Evolutionary conservation across 2,329 filamentous ascomycete species (phyloP).

Genomic region (Cercospora beticola): DNA sequence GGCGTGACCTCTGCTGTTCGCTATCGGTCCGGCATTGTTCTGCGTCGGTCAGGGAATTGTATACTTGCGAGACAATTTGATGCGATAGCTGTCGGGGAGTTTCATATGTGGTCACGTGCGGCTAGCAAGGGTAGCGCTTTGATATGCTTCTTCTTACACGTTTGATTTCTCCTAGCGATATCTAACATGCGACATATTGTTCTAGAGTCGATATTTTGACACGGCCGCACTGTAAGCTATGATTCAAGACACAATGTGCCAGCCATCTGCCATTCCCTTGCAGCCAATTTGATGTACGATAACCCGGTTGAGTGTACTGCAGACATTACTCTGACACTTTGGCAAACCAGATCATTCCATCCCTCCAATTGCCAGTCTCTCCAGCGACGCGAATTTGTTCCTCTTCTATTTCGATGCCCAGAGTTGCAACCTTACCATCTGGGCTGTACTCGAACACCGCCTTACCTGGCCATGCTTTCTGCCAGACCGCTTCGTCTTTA

Average conservation of each 20-base stretch:
- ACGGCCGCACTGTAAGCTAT: no score
- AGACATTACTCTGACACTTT: background rate
- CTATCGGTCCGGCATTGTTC: background rate
- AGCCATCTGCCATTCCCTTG: no score
- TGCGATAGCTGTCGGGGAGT: background rate
- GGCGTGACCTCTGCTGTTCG: background rate
- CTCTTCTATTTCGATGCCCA: constrained; percentile 15
- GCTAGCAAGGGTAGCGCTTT: background rate
- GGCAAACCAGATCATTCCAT: constrained; percentile 25
- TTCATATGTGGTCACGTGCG: no score
- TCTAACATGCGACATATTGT: background rate
- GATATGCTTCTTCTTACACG: background rate
- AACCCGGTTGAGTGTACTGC: background rate
- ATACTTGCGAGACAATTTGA: background rate
- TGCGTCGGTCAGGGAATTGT: background rate
- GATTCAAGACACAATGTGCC: no score
- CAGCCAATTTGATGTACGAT: no score
- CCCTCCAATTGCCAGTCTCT: constrained; percentile 18
- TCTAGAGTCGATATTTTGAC: no score
- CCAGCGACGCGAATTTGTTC: constrained; percentile 15
- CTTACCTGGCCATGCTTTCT: background rate
- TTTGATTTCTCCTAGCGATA: background rate
- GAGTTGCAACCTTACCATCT: constrained; percentile 1
- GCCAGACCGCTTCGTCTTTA: constrained; percentile 8
- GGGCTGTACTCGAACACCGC: constrained; percentile 11